Evolutionary conservation across 192 early-diverging fungal species (phyloP).

Genomic region (Rhizophagus prolifer): DNA sequence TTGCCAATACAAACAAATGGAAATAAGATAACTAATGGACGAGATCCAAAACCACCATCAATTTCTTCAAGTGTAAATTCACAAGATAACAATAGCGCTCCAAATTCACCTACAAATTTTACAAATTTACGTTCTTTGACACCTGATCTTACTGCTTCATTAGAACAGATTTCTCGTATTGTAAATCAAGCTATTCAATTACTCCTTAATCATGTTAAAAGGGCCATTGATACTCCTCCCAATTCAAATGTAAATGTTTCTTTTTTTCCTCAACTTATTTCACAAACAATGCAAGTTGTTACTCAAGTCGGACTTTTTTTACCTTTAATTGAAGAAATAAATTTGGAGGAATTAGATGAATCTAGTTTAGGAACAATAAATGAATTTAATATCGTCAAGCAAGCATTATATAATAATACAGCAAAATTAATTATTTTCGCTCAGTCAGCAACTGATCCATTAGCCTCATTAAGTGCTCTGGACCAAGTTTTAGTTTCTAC

Average conservation of each 20-base stretch:
- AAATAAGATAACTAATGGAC: not conserved
- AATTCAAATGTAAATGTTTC: not conserved
- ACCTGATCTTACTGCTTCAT: constrained; percentile 28
- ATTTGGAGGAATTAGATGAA: constrained; percentile 33
- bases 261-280: constrained; percentile 37
- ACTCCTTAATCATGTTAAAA: constrained; percentile 32
- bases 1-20: not conserved
- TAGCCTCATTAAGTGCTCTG: constrained; percentile 55
- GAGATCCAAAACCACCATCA: not conserved
- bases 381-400: constrained; percentile 62
- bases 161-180: constrained; percentile 41
- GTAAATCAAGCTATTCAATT: constrained; percentile 34
- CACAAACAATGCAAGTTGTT: constrained; percentile 37
- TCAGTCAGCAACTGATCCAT: constrained; percentile 55
- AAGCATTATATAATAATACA: constrained; percentile 63
- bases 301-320: constrained; percentile 40
- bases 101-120: not conserved
- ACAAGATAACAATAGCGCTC: not conserved
- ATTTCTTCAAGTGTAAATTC: not conserved
- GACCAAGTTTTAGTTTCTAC: constrained; percentile 51
- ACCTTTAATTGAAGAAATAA: constrained; percentile 37
- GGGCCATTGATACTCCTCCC: constrained; percentile 28
- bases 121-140: constrained; percentile 8
- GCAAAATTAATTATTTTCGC: constrained; percentile 60
- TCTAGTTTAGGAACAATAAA: constrained; percentile 27